Conservation (phyloP, 305 asterid species). For the Salvia sclarea region DNA sequence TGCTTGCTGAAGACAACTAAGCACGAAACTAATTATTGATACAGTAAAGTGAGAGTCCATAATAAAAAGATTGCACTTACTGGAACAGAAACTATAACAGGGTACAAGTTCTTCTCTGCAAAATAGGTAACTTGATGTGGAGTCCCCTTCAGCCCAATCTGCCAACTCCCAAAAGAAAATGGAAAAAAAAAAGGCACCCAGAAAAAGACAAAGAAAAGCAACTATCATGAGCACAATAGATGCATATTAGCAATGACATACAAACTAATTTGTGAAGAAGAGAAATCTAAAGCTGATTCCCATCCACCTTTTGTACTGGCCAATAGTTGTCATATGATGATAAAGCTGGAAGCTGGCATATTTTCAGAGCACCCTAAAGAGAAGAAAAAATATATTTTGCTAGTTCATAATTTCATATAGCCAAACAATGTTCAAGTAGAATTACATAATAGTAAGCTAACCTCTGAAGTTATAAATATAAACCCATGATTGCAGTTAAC, state of each 20-base stretch:
- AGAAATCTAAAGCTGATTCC: conserved; percentile 1
- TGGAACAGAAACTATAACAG: conserved; percentile 86
- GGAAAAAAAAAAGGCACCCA: conserved; percentile 23
- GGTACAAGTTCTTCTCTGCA: conserved; percentile 89
- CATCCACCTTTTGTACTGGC: conserved; percentile 87
- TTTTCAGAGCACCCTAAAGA: conserved; percentile 81
- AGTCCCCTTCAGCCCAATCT: conserved; percentile 89
- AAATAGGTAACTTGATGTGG: conserved; percentile 96
- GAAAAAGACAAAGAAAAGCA: conserved; percentile 15
- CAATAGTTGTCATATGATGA: conserved; percentile 81
- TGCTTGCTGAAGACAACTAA: conserved; percentile 17
- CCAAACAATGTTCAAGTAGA: conserved; percentile 17
- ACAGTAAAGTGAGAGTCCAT: neutral
- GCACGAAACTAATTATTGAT: conserved; percentile 7
- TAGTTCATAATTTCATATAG: neutral
- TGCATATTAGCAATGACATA: conserved; percentile 6
- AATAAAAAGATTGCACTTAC: conserved; percentile 52
- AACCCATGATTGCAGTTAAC: conserved; percentile 94
- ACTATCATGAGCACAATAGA: conserved; percentile 29
- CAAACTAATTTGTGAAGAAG: conserved; percentile 21
- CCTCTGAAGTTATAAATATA: conserved; percentile 85
- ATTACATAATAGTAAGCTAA: conserved; percentile 34
- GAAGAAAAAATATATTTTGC: conserved; percentile 20
- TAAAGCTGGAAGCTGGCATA: conserved; percentile 84
- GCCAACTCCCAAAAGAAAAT: conserved; percentile 33